Conservation (phyloP, 129 eudicot species). For the Heracleum sosnowskyi region DNA sequence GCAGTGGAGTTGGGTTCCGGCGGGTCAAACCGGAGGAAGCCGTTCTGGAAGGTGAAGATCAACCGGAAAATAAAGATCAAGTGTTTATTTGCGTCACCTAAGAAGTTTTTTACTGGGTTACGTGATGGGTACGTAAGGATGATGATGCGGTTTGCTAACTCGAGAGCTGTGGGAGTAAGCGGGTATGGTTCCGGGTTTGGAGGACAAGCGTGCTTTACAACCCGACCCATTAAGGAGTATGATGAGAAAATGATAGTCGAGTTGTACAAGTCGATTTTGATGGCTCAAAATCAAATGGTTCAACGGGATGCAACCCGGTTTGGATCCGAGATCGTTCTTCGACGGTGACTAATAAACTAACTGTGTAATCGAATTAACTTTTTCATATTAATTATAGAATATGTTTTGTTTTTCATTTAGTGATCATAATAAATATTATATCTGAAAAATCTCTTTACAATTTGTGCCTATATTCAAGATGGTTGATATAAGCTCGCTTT, state of each 20-base stretch:
- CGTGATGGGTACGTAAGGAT: conserved; percentile 63
- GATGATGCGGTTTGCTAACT: conserved; percentile 52
- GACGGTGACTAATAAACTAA: conserved; percentile 12
- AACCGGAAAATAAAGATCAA: conserved; percentile 39
- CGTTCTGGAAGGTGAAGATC: conserved; percentile 54
- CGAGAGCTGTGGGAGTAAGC: conserved; percentile 23
- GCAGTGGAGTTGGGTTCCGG: conserved; percentile 13
- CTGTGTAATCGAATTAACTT: not conserved
- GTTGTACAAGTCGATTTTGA: conserved; percentile 59
- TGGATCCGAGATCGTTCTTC: conserved; percentile 21
- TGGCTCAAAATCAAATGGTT: conserved; percentile 45
- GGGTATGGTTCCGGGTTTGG: conserved; percentile 24
- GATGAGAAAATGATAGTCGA: conserved; percentile 73
- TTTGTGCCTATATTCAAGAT: not conserved
- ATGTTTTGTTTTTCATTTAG: not conserved
- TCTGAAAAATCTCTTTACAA: not conserved
- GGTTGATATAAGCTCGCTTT: no score
- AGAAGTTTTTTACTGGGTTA: conserved; percentile 36
- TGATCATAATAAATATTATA: not conserved
- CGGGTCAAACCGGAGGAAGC: conserved; percentile 26
- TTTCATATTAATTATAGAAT: not conserved
- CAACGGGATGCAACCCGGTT: conserved; percentile 31
- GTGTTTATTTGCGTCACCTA: conserved; percentile 36
- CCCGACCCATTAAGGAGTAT: conserved; percentile 56
- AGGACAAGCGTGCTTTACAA: conserved; percentile 24